Percentiles rank a stretch among this genome's conserved stretches.
Conservation (phyloP, 2,329 filamentous ascomycete species). For the Teratosphaeria epicoccoides region DNA sequence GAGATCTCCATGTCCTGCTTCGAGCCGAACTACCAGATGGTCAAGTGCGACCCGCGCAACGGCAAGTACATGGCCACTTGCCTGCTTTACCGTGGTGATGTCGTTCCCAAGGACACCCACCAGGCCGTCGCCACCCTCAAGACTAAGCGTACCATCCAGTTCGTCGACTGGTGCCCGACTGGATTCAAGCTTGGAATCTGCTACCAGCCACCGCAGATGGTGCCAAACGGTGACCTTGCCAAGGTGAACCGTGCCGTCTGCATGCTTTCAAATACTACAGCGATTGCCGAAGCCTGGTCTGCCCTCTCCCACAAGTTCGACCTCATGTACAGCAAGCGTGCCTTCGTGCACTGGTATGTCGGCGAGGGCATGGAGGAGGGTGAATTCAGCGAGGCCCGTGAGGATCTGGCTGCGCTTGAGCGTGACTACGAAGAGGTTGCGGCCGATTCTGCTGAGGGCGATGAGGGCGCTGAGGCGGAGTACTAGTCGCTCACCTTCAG, state of each 20-base stretch:
- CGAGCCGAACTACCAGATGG: slow-evolving; percentile 99
- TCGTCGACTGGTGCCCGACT: slow-evolving; percentile 99
- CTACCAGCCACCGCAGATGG: slow-evolving; percentile 94
- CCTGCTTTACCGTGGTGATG: slow-evolving; percentile 94
- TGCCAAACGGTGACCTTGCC: slow-evolving; percentile 92
- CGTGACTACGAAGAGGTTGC: slow-evolving; percentile 98
- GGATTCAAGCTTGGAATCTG: slow-evolving; percentile 99
- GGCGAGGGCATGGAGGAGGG: slow-evolving; percentile 99
- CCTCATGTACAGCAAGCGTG: slow-evolving; percentile 99
- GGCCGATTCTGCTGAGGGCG: slow-evolving; percentile 81
- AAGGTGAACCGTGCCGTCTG: slow-evolving; percentile 97
- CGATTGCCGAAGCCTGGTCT: slow-evolving; percentile 96
- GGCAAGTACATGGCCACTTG: slow-evolving; percentile 99
- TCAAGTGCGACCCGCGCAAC: slow-evolving; percentile 96
- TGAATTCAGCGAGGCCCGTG: slow-evolving; percentile 97
- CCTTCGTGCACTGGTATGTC: slow-evolving; percentile 99
- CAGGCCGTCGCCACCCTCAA: slow-evolving; percentile 88
- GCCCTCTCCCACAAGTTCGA: slow-evolving; percentile 97
- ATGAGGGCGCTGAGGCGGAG: slow-evolving; percentile 77
- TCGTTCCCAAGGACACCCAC: slow-evolving; percentile 93
- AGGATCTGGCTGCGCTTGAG: slow-evolving; percentile 95
- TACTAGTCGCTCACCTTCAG: slow-evolving; percentile 49
- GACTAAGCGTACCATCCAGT: slow-evolving; percentile 98
- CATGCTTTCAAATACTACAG: slow-evolving; percentile 98
- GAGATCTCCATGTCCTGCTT: slow-evolving; percentile 99